These are phyloP conservation scores for Toxicodendron radicans DNA, from an alignment of 345 rosid species.

Conservation along the genomic window DNA sequence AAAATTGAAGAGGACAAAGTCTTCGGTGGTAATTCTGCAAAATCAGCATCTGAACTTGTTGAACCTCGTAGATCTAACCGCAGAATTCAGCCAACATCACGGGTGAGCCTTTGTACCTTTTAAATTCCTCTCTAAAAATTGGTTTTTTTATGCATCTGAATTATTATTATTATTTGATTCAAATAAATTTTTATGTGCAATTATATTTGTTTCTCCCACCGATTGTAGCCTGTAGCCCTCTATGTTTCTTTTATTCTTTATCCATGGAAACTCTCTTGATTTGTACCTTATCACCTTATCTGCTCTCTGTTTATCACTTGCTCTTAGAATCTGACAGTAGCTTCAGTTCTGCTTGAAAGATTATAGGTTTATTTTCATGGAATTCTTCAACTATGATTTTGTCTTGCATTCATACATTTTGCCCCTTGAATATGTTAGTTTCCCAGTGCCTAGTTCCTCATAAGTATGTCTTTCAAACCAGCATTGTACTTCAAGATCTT, in stretches of 20 bases:
- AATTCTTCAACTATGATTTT: too few species aligned
- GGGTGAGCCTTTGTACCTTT: conserved; percentile 50
- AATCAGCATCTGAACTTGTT: conserved; percentile 37
- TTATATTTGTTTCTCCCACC: background rate
- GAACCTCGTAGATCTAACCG: conserved; percentile 97
- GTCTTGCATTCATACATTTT: too few species aligned
- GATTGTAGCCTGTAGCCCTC: too few species aligned
- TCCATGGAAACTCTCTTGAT: background rate
- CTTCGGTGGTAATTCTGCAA: conserved; percentile 36
- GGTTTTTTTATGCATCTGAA: background rate
- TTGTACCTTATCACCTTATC: background rate
- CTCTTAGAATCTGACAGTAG: too few species aligned
- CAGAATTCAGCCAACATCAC: conserved; percentile 95
- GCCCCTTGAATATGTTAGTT: background rate
- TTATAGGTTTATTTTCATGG: too few species aligned
- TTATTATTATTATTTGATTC: background rate
- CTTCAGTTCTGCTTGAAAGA: too few species aligned
- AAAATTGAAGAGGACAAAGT: conserved; percentile 56
- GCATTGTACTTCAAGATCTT: background rate
- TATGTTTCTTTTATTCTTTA: background rate
- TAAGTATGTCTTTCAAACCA: background rate
- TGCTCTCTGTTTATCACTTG: too few species aligned
- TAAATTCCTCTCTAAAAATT: background rate
- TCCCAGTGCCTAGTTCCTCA: background rate
- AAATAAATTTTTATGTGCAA: background rate